phyloP scores from a whole-genome alignment of 768 basidiomycete genomes.

The Mycena kentingensis region DNA sequence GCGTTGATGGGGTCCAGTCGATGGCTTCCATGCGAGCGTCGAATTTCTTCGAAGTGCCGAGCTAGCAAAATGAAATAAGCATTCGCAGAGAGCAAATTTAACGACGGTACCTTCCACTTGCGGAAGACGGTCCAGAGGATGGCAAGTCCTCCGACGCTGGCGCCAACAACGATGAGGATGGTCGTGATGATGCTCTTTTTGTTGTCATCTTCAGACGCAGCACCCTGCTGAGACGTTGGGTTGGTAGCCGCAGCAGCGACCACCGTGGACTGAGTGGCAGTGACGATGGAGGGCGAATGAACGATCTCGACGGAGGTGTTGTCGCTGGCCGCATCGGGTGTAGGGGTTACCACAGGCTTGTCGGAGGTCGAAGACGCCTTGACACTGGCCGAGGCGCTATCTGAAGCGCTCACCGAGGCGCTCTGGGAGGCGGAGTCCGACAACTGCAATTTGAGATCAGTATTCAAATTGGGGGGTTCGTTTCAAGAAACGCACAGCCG shows the following conservation, averaged over 20 bases:
- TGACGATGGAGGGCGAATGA: too few relatives aligned
- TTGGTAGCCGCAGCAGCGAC: conserved; percentile 32
- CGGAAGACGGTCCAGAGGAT: conserved; percentile 89
- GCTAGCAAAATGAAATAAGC: too few relatives aligned
- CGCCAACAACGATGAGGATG: conserved; percentile 68
- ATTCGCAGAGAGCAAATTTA: too few relatives aligned
- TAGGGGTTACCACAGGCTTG: neutral
- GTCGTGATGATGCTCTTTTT: conserved; percentile 51
- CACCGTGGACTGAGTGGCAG: conserved; percentile 34
- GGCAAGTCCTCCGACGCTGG: conserved; percentile 64
- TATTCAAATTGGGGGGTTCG: too few relatives aligned
- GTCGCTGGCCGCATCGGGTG: neutral
- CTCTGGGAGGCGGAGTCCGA: neutral
- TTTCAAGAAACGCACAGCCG: conserved; percentile 2
- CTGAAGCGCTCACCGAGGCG: conserved; percentile 11
- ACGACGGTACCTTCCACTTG: too few relatives aligned
- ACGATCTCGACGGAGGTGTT: conserved; percentile 5
- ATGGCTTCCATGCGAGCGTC: conserved; percentile 86
- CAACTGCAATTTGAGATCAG: neutral
- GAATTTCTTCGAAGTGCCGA: conserved; percentile 77
- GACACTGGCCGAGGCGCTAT: conserved; percentile 18
- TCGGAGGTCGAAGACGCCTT: conserved; percentile 23
- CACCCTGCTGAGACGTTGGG: conserved; percentile 27
- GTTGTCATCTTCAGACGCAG: conserved; percentile 28
- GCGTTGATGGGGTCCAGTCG: conserved; percentile 82